Conservation (phyloP, 129 eudicot genomes). For the Solidago caesia region DNA sequence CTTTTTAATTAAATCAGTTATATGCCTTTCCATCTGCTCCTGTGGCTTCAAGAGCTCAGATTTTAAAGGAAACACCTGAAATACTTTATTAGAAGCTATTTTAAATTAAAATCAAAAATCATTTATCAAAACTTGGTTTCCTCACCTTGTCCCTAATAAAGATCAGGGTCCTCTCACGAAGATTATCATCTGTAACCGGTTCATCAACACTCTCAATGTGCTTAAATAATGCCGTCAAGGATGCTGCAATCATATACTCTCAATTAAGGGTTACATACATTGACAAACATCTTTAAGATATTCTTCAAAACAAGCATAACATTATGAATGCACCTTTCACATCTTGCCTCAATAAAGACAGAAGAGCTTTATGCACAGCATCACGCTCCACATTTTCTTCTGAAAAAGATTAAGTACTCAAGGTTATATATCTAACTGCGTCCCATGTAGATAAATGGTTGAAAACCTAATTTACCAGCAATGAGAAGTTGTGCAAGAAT, state of each 20-base stretch:
- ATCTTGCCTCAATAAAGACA: conserved; percentile 89
- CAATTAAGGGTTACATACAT: not conserved
- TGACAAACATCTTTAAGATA: not conserved
- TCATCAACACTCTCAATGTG: conserved; percentile 86
- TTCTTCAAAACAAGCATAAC: not conserved
- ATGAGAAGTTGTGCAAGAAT: conserved; percentile 91
- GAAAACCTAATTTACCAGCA: conserved; percentile 54
- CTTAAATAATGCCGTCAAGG: conserved; percentile 84
- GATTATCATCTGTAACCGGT: conserved; percentile 77
- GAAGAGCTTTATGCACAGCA: conserved; percentile 87
- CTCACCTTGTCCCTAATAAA: conserved; percentile 89
- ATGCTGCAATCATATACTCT: conserved; percentile 51
- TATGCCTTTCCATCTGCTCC: conserved; percentile 93
- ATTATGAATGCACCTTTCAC: conserved; percentile 57
- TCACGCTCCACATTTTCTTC: conserved; percentile 97
- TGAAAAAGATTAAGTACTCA: conserved; percentile 32
- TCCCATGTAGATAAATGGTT: not conserved
- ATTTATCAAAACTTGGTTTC: not conserved
- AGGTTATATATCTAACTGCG: conserved; percentile 20
- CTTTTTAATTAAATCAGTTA: conserved; percentile 86
- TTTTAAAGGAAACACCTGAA: conserved; percentile 88
- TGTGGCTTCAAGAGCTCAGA: conserved; percentile 87
- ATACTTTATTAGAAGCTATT: conserved; percentile 13
- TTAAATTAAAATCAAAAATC: not conserved
- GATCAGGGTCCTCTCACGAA: conserved; percentile 80